Percentiles rank a stretch among this genome's conserved stretches.
These are phyloP conservation scores for Cyclotella sp. DNA, from an alignment of 108 stramenopile genomes.

Conservation along the genomic window DNA sequence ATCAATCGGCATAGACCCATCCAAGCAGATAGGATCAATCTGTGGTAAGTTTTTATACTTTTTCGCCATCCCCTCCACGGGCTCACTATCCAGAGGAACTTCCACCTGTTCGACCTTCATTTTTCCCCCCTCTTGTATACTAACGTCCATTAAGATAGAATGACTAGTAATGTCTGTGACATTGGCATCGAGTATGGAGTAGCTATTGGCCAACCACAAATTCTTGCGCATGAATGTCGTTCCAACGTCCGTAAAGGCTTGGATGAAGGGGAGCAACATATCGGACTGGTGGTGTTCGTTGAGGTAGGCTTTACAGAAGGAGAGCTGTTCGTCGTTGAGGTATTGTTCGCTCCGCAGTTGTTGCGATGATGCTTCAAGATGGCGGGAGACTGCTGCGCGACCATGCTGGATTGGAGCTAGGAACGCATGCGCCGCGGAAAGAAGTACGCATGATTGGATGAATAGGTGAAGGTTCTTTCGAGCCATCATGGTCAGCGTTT, in stretches of 20 bases:
- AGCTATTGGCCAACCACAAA: conserved; percentile 75
- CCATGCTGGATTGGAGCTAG: not conserved
- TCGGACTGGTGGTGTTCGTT: conserved; percentile 81
- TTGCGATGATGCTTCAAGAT: not conserved
- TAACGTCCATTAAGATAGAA: conserved; percentile 35
- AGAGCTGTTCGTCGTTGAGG: conserved; percentile 32
- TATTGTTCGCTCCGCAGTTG: not conserved
- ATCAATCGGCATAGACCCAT: conserved; percentile 62
- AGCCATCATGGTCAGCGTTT: no score
- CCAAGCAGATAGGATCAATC: conserved; percentile 44
- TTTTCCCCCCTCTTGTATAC: conserved; percentile 43
- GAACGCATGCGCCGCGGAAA: not conserved
- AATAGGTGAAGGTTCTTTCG: not conserved
- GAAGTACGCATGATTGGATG: conserved; percentile 2
- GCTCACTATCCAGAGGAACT: conserved; percentile 50
- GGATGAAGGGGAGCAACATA: conserved; percentile 58
- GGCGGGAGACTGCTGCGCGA: not conserved
- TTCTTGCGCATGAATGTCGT: conserved; percentile 63
- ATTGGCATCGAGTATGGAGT: conserved; percentile 57
- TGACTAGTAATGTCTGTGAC: conserved; percentile 55
- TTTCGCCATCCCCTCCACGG: conserved; percentile 35
- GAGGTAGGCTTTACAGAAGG: conserved; percentile 67
- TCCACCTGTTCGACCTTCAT: conserved; percentile 33
- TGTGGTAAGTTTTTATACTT: conserved; percentile 42
- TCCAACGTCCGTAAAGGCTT: conserved; percentile 77